Evolutionary conservation across 1,284 basidiomycete genomes (phyloP), one percentile per base, ranked within the genome.

Genomic region (Chalciporus sp.): DNA sequence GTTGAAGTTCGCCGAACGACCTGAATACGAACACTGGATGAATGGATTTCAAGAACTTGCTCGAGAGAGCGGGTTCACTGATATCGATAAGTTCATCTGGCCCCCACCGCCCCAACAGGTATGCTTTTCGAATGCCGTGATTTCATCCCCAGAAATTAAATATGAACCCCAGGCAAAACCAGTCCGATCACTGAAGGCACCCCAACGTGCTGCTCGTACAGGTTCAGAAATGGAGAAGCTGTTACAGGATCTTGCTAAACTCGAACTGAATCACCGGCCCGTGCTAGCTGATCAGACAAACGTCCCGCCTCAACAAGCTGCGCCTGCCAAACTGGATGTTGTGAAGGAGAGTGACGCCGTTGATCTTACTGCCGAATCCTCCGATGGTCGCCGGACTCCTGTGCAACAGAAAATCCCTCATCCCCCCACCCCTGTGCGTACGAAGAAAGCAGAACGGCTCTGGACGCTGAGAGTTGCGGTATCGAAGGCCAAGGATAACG

Each of bases 11-110:
- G 71, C 75, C n/a, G 83, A 87, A 41, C 70, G 73, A 28, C 88
- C 88, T 9, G 82, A 90, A 63, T 90, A 90, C 56, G 72, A 69
- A 4, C 64, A 66, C 16, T 90, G 88, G 88, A 75, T 78, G 26
- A 71, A 79, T 19, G 77, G 79, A 58, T 90, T 90, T 64, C 67
- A 74, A 42, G 76, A 77, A 28, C 75, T 90, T 17, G 83, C 82
- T 3, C 63, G 74, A n/a, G 79, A 84, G 17, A 68, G 76, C 39
- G 88, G 86, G 4, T 87, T 79, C 58, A 74, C 73, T 4, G 72
- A 75, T n/a, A 75, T 75, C 50, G 81, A 86, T 37, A 77, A 74
- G 26, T 86, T 90, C 61, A 72, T 88, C 27, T 90, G 88, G 88
- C 88, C 88, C 12, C 83, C 86, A 11, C 80, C 80, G 58, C 71